Percentiles rank a stretch among this genome's conserved stretches.
Evolutionary conservation across 805 yeast genomes (phyloP).

Genomic region (Wickerhamomyces pijperi): DNA sequence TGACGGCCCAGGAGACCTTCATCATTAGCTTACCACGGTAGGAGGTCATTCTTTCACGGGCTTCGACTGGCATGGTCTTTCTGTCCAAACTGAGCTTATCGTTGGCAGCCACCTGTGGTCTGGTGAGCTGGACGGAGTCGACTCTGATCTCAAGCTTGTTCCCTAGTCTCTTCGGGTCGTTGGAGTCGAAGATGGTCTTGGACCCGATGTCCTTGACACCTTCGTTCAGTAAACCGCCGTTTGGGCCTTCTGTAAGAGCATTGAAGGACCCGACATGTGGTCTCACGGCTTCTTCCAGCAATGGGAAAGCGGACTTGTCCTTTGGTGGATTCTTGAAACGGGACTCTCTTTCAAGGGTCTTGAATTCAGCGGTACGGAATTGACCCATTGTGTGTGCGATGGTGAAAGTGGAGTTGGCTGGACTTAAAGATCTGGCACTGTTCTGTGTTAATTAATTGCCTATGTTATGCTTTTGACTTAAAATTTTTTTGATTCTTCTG

Average conservation of each 20-base stretch:
- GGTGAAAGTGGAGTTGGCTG: background rate
- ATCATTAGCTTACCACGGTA: slow-evolving; percentile 72
- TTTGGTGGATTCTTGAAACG: slow-evolving; percentile 84
- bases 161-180: slow-evolving; percentile 59
- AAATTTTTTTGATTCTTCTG: slow-evolving; percentile 1
- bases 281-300: slow-evolving; percentile 77
- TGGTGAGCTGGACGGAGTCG: slow-evolving; percentile 80
- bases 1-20: slow-evolving; percentile 77
- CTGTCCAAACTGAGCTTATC: slow-evolving; percentile 73
- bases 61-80: slow-evolving; percentile 71
- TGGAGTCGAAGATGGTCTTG: slow-evolving; percentile 76
- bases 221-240: slow-evolving; percentile 73
- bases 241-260: slow-evolving; percentile 83
- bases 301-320: slow-evolving; percentile 72
- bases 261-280: slow-evolving; percentile 96
- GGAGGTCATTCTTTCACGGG: slow-evolving; percentile 81
- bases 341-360: slow-evolving; percentile 78
- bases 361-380: slow-evolving; percentile 31
- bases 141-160: slow-evolving; percentile 76
- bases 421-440: too few species aligned
- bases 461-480: background rate
- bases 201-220: slow-evolving; percentile 85
- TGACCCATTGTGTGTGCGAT: slow-evolving; percentile 10
- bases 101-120: slow-evolving; percentile 61
- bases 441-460: background rate